phyloP scores from a whole-genome alignment of 495 filamentous ascomycete genomes.

The Jackrogersella multiformis region DNA sequence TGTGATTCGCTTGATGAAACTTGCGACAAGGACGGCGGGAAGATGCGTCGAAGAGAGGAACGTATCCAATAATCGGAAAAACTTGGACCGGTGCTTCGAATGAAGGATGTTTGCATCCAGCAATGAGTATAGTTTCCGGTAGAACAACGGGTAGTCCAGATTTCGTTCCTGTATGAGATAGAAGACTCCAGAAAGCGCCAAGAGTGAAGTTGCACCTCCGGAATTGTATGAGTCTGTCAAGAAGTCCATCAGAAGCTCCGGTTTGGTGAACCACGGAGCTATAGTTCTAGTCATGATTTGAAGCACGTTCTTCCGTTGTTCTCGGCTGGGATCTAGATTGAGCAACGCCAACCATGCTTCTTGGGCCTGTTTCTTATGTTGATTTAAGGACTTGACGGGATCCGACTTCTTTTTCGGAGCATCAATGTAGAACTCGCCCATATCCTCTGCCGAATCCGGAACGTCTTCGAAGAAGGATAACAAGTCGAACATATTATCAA shows the following conservation, averaged over 20 bases:
- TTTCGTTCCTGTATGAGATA: constrained; percentile 93
- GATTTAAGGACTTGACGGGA: constrained; percentile 60
- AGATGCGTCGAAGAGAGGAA: constrained; percentile 94
- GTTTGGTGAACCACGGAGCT: constrained; percentile 84
- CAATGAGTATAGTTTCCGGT: constrained; percentile 89
- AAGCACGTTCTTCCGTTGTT: constrained; percentile 83
- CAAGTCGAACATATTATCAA: constrained; percentile 68
- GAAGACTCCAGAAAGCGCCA: constrained; percentile 93
- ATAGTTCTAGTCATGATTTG: constrained; percentile 77
- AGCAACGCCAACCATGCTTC: constrained; percentile 86
- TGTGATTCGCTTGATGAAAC: constrained; percentile 92
- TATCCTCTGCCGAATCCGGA: constrained; percentile 67
- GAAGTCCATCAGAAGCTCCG: constrained; percentile 96
- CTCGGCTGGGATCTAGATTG: constrained; percentile 66
- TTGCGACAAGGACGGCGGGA: constrained; percentile 87
- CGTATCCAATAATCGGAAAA: constrained; percentile 91
- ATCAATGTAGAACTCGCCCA: constrained; percentile 71
- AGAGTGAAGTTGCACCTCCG: constrained; percentile 84
- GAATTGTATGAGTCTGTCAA: constrained; percentile 89
- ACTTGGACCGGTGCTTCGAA: constrained; percentile 89
- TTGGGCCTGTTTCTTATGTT: constrained; percentile 79
- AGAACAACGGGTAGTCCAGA: constrained; percentile 96
- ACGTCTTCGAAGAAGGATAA: constrained; percentile 71
- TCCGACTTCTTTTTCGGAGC: constrained; percentile 63
- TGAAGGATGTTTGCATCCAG: constrained; percentile 86